Base-by-base conservation (phyloP, 257 asterid species). In the Euphrasia confusa region DNA sequence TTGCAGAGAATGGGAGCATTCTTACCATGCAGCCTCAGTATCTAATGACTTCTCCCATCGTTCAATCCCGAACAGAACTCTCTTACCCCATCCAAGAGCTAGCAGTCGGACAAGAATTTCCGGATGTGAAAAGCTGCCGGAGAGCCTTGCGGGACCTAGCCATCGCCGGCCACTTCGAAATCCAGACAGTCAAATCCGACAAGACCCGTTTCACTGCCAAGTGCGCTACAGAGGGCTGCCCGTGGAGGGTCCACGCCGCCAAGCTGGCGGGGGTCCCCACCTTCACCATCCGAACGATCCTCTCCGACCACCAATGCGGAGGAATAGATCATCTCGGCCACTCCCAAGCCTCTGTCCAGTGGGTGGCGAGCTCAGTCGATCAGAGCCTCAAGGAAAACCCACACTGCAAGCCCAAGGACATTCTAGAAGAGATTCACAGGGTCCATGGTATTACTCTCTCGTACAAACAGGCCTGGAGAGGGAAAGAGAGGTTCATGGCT, bases 391-490 rank as follows among this genome's bases (percentile, higher is more conserved):
- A 70, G 70, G 91, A 86, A 65, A 84, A 86, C 64, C 92, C 95
- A 3, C 76, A 83, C 21, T 78, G 54, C 80, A 80, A 84, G 73
- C 88, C 92, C 2, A 87, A 84, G 64, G 96, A 85, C 61, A 81
- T 83, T 62, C 71, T 88, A 35, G 86, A 88, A 75, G 92, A 88
- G 70, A 88, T 85, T 65, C 92, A 88, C 54, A 78, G 79, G 3
- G 77, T 58, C 47, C 92, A 85, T 68, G 95, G 91, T 55, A 82
- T 84, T 45, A 77, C 92, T 55, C 70, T 87, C 58, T 84, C 89
- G 0, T 88, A 77, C 79, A 88, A 88, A 73, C 95, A 85, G 79
- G 92, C 87, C 2, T 83, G 90, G 92, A 75, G 93, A 68, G 95
- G 86, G 65, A 85, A 81, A 80, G 86, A 83, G 66, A 68, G 92